Base-by-base conservation (phyloP, 495 filamentous ascomycete species). In the Cercophora samala region DNA sequence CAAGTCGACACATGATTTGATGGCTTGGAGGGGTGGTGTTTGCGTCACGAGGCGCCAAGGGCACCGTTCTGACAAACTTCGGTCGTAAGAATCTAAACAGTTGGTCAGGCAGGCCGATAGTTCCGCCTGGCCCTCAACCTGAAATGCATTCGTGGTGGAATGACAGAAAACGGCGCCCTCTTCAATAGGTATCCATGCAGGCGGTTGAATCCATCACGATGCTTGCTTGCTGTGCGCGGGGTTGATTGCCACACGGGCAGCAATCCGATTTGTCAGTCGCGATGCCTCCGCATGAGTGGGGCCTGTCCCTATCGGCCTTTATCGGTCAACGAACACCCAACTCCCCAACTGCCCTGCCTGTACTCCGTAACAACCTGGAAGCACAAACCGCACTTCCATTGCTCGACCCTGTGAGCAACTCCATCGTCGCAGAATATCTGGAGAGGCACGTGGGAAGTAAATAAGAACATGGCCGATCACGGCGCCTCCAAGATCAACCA, bases 401-500 rank as follows among this genome's bases (percentile, higher is more conserved):
- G 9, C 15, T 8, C 15, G 3, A 46, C 37, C 13, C 15, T 46
- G 5, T 2, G 6, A 46, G 37, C 37, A 11, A 11, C 37, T 46
- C 13, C 37, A 46, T 46, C 15, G 11, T 46, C 6, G 5, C 1
- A 9, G 13, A 5, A 46, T 46, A 46, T 3, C 15, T 9, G 8
- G 37, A 46, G 37, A 11, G 37, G 37, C 13, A 46, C 37, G 37
- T 46, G 37, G 37, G 13, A 24, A 22, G 11, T 37, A 42, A 64
- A 13, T 21, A 51, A 62, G 60, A 78, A 61, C 67, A 84, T 84
- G 82, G 79, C 76, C 21, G 79, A 82, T 68, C 69, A 73, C 58
- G 78, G 76, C 68, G 73, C 77, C 25, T 75, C 76, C 60, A 79
- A 78, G 66, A 77, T 84, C 70, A 80, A 82, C 67, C 79, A 82